phyloP scores from a whole-genome alignment of 2,329 filamentous ascomycete species.

The Dendryphion nanum region DNA sequence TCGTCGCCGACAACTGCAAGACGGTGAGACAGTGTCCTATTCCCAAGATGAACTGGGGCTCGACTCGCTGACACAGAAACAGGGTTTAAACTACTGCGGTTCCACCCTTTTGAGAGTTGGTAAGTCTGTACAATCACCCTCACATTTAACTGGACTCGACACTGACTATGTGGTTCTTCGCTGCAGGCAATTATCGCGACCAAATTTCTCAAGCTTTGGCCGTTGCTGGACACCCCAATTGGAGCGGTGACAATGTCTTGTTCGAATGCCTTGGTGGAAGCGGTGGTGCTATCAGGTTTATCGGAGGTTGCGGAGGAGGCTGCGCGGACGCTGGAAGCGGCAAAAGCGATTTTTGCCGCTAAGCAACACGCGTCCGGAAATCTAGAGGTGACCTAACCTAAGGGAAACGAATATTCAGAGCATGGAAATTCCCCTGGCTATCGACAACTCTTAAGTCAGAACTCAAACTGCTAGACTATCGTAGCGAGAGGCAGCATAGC shows the following conservation, averaged over 20 bases:
- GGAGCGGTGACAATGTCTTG: neutral
- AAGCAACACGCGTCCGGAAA: too few relatives aligned
- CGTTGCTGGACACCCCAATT: neutral
- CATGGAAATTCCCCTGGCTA: too few relatives aligned
- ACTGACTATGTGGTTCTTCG: neutral
- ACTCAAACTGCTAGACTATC: too few relatives aligned
- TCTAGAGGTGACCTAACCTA: too few relatives aligned
- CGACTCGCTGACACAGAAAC: neutral
- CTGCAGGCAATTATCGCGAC: neutral
- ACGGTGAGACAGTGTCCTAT: neutral
- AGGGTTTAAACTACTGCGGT: neutral
- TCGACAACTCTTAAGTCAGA: too few relatives aligned
- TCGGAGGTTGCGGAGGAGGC: neutral
- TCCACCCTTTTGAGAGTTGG: neutral
- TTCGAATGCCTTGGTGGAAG: neutral
- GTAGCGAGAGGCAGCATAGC: too few relatives aligned
- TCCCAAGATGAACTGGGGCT: neutral
- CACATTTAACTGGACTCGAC: neutral
- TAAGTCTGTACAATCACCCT: neutral
- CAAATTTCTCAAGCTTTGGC: neutral
- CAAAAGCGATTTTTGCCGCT: neutral
- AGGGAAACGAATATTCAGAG: too few relatives aligned
- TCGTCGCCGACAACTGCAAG: neutral
- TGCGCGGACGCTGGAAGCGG: neutral
- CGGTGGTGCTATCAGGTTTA: conserved; percentile 1